phyloP scores from a whole-genome alignment of 2,329 filamentous ascomycete species.

The Venturia pyrina region DNA sequence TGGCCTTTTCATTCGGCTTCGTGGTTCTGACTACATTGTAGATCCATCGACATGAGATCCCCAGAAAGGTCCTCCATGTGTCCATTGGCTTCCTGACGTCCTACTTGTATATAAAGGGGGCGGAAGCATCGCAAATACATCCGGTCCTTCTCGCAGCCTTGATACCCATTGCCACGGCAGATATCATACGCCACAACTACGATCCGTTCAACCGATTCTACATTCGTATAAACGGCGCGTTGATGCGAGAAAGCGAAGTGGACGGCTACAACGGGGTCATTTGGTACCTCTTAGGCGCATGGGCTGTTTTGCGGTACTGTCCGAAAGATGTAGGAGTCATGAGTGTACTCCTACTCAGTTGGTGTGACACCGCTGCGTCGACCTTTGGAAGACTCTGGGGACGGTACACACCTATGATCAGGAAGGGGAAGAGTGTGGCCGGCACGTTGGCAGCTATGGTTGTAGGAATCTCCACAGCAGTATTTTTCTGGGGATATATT shows the following conservation, averaged over 20 bases:
- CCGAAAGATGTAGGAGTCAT: conserved; percentile 91
- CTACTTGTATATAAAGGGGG: conserved; percentile 70
- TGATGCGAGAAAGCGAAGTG: conserved; percentile 97
- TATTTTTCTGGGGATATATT: conserved; percentile 79
- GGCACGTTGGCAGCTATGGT: conserved; percentile 76
- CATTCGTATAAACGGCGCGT: conserved; percentile 69
- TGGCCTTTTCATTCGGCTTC: not conserved
- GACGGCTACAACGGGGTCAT: conserved; percentile 93
- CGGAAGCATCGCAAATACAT: conserved; percentile 67
- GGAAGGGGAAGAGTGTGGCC: conserved; percentile 82
- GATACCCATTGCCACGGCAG: conserved; percentile 72
- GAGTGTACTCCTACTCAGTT: conserved; percentile 80
- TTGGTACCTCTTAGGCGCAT: conserved; percentile 87
- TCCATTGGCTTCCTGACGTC: conserved; percentile 93
- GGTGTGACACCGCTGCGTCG: conserved; percentile 95
- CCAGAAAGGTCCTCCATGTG: conserved; percentile 84
- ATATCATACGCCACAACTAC: conserved; percentile 75
- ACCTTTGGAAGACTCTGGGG: conserved; percentile 89
- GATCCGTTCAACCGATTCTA: conserved; percentile 78
- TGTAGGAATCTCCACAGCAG: conserved; percentile 73
- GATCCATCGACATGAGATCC: conserved; percentile 88
- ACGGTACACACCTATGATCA: conserved; percentile 74
- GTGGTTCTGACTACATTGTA: conserved; percentile 14
- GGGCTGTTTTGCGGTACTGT: conserved; percentile 74
- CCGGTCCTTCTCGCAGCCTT: conserved; percentile 74